Evolutionary conservation across 2,329 filamentous ascomycete species (phyloP).

Genomic region (Fusarium siculi): DNA sequence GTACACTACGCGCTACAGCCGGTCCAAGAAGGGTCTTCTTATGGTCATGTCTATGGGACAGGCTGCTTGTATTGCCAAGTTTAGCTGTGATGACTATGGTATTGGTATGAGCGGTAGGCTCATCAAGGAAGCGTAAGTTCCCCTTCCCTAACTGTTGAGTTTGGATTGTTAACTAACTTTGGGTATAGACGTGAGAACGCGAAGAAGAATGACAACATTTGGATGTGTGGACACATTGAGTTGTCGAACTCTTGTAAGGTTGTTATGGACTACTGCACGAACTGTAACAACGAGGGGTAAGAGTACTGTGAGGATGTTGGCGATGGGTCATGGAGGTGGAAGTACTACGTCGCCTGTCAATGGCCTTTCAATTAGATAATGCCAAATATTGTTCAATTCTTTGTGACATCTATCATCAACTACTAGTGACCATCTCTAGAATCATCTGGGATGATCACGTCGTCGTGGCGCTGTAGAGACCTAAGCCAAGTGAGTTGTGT

Average conservation of each 20-base stretch:
- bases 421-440: accelerated
- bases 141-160: accelerated
- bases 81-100: slow-evolving; percentile 25
- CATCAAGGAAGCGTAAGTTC: slow-evolving; percentile 22
- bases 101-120: slow-evolving; percentile 19
- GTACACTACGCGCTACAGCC: slow-evolving; percentile 11
- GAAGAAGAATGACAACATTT: slow-evolving; percentile 3
- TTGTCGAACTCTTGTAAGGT: slow-evolving; percentile 20
- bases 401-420: no score
- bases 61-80: slow-evolving; percentile 25
- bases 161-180: not conserved
- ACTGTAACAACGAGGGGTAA: slow-evolving; percentile 15
- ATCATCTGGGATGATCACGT: accelerated
- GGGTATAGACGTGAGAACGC: not conserved
- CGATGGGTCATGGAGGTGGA: no score
- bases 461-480: accelerated
- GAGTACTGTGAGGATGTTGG: no score
- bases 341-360: accelerated
- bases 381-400: not conserved
- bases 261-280: slow-evolving; percentile 17
- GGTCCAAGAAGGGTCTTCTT: slow-evolving; percentile 6
- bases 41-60: not conserved
- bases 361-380: not conserved
- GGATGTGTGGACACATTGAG: slow-evolving; percentile 20
- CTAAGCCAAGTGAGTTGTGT: slow-evolving; percentile 60